Conservation (phyloP, 305 asterid species). For the Nicotiana rustica region DNA sequence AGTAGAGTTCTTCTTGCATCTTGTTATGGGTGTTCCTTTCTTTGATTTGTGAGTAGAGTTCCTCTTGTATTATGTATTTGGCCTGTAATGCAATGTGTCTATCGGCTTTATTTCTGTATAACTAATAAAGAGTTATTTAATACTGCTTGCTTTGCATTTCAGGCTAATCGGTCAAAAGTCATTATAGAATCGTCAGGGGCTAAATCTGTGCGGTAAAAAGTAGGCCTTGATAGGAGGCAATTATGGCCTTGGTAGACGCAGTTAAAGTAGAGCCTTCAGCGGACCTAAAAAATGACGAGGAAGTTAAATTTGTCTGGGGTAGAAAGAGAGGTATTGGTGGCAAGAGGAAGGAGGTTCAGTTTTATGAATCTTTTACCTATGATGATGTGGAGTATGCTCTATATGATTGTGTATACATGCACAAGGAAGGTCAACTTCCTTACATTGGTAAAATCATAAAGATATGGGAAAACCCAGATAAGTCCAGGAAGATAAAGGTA, state of each 20-base stretch:
- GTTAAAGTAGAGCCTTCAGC: constrained; percentile 39
- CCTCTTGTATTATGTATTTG: too few species aligned
- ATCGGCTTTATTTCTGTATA: not conserved
- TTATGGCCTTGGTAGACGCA: constrained; percentile 6
- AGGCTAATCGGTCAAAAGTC: constrained; percentile 51
- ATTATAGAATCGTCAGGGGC: not conserved
- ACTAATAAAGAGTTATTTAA: not conserved
- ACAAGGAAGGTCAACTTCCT: constrained; percentile 58
- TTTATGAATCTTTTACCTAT: constrained; percentile 70
- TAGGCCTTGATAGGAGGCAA: constrained; percentile 36
- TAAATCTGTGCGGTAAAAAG: not conserved
- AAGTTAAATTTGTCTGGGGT: constrained; percentile 70
- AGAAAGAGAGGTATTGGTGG: constrained; percentile 60
- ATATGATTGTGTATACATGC: constrained; percentile 70
- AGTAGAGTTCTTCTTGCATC: too few species aligned
- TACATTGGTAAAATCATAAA: constrained; percentile 70
- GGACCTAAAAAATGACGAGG: constrained; percentile 44
- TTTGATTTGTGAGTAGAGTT: too few species aligned
- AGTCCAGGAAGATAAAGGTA: constrained; percentile 61
- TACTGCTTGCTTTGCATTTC: not conserved
- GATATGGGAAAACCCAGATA: constrained; percentile 64
- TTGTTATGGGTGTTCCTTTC: too few species aligned
- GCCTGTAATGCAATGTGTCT: constrained; percentile 1
- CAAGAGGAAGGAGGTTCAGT: constrained; percentile 52
- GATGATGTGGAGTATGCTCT: constrained; percentile 67